Conservation (phyloP, 768 basidiomycete genomes). For the Trametes cingulata region DNA sequence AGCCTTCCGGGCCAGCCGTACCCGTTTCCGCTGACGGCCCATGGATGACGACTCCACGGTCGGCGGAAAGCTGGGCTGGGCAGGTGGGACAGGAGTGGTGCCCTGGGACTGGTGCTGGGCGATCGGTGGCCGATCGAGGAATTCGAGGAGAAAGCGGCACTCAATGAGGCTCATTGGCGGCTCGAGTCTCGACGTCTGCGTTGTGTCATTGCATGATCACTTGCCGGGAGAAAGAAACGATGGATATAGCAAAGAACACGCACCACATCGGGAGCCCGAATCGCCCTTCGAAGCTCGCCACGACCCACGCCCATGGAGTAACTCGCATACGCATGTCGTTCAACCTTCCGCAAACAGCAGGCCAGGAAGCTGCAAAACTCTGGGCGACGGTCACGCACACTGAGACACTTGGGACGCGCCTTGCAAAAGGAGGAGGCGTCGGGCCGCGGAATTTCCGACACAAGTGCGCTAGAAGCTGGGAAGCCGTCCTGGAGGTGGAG, state of each 20-base stretch:
- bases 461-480: slow-evolving; percentile 16
- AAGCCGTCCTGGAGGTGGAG: slow-evolving; percentile 8
- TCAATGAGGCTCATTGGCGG: no score
- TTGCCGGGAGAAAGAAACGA: no score
- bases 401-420: not conserved
- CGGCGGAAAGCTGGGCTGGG: not conserved
- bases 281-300: not conserved
- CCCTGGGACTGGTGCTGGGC: not conserved
- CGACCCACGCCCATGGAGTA: no score
- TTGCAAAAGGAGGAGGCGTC: not conserved
- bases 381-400: not conserved
- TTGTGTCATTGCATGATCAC: no score
- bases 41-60: not conserved
- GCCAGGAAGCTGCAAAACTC: not conserved
- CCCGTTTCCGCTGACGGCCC: not conserved
- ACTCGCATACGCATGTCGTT: no score
- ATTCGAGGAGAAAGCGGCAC: not conserved
- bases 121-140: slow-evolving; percentile 1
- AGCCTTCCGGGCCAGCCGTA: no score
- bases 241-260: no score
- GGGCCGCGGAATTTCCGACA: slow-evolving; percentile 18
- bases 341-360: no score
- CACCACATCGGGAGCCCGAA: not conserved
- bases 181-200: no score
- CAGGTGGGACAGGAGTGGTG: not conserved